These are phyloP conservation scores for Sequoia sempervirens DNA, from an alignment of 75 land plant genomes.

Conservation along the genomic window DNA sequence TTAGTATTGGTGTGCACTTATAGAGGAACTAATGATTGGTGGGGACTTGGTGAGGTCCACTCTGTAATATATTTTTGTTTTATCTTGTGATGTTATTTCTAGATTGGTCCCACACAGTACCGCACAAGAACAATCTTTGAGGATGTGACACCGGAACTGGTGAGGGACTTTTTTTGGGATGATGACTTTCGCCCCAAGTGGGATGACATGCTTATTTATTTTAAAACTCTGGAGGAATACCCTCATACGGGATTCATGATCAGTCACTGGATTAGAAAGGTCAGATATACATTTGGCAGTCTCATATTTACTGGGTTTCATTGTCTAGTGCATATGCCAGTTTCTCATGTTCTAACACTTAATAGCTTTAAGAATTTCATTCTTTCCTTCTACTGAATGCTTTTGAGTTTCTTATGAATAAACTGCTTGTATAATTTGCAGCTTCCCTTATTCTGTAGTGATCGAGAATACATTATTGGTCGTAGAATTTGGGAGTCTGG, in stretches of 20 bases:
- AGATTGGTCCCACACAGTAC: slow-evolving; percentile 56
- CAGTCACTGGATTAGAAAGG: slow-evolving; percentile 71
- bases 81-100: not conserved
- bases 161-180: slow-evolving; percentile 74
- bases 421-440: slow-evolving; percentile 11
- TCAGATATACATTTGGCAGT: slow-evolving; percentile 8
- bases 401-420: not conserved
- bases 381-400: not conserved
- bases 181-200: slow-evolving; percentile 61
- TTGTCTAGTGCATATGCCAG: slow-evolving; percentile 5
- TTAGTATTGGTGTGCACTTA: not conserved
- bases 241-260: slow-evolving; percentile 36
- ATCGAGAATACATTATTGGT: slow-evolving; percentile 59
- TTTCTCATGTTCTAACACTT: not conserved
- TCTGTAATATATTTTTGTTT: not conserved
- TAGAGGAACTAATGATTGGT: not conserved
- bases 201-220: slow-evolving; percentile 56
- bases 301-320: not conserved
- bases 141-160: slow-evolving; percentile 51
- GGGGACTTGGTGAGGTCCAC: not conserved
- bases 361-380: not conserved
- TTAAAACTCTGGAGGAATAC: slow-evolving; percentile 44
- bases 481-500: slow-evolving; percentile 57
- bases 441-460: slow-evolving; percentile 72
- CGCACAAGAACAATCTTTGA: slow-evolving; percentile 60